Evolutionary conservation across 2,329 filamentous ascomycete genomes (phyloP), one percentile per base, ranked within the genome.

Genomic region (Corynespora cassiicola): DNA sequence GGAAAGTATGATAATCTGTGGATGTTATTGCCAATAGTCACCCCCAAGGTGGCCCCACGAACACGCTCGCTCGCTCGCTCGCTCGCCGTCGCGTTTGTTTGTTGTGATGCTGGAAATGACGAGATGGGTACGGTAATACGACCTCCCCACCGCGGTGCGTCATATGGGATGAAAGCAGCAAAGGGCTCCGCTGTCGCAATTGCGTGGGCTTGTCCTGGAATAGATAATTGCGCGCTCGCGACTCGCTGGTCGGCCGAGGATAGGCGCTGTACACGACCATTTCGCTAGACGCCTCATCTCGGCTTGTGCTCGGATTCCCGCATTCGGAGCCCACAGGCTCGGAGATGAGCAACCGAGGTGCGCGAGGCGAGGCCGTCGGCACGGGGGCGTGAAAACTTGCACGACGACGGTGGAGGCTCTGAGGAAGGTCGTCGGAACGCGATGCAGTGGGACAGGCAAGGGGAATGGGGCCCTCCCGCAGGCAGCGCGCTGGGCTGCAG

Each of bases 281-380:
- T 40, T 45, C 41, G 41, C 41, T 45, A 39, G 31, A 28, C 12
- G 29, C n/a, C 40, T 39, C 40, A 43, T 43, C 40, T 43, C 40
- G 34, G 31, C 30, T 3, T 31, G 27, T n/a, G 24, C 24, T 29
- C 40, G 28, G 24, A 15, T 12, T 39, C 21, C 20, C 7, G n/a
- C 7, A 31, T 21, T 26, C 36, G 17, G 18, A 20, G 23, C 11
- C 12, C 14, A 2, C 15, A 31, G 39, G n/a, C 12, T 41, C 24
- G 25, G 37, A 41, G 23, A 24, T 27, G 12, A 12, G 5, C 9
- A 18, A 17, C 9, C 25, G 15, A n/a, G n/a, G n/a, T n/a, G n/a
- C n/a, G n/a, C n/a, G n/a, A n/a, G n/a, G n/a, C n/a, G n/a, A n/a
- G n/a, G n/a, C n/a, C n/a, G n/a, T n/a, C n/a, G n/a, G n/a, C n/a